A percentile compares a stretch with the other conserved stretches of the same genome.
These are phyloP conservation scores for Apiotrichum gamsii DNA, from an alignment of 1,284 basidiomycete species.

Conservation along the genomic window DNA sequence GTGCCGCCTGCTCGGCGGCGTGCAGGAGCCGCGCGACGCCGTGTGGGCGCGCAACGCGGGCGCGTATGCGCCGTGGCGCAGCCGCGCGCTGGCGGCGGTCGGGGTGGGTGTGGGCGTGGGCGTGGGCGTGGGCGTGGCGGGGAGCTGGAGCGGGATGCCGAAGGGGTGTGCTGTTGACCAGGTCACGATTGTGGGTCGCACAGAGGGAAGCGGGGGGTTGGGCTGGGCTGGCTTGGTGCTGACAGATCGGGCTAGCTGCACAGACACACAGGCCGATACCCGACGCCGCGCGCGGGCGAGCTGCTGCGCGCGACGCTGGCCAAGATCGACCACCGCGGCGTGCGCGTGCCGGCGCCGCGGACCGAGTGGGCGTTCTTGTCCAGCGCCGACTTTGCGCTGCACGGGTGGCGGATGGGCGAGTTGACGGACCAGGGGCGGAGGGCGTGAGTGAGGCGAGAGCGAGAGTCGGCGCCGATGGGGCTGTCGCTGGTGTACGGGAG, in stretches of 20 bases:
- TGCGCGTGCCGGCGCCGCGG: slow-evolving; percentile 32
- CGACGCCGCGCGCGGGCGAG: slow-evolving; percentile 54
- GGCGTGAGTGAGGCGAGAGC: too few relatives aligned
- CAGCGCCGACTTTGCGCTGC: slow-evolving; percentile 59
- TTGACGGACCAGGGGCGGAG: slow-evolving; percentile 63
- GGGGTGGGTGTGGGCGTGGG: too few relatives aligned
- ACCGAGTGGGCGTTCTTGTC: slow-evolving; percentile 57
- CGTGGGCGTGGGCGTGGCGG: too few relatives aligned
- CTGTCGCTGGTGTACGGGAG: too few relatives aligned
- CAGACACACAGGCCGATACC: slow-evolving; percentile 74
- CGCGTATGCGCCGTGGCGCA: slow-evolving; percentile 32
- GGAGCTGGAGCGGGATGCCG: too few relatives aligned
- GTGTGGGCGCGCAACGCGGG: slow-evolving; percentile 34
- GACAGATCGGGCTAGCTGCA: slow-evolving; percentile 56
- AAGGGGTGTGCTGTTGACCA: slow-evolving; percentile 40
- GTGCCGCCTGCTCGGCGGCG: slow-evolving; percentile 26
- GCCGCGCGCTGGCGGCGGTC: slow-evolving; percentile 20
- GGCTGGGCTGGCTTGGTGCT: too few relatives aligned
- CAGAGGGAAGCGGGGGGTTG: too few relatives aligned
- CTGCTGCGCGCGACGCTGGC: slow-evolving; percentile 51
- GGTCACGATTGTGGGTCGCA: slow-evolving; percentile 39
- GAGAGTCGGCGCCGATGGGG: too few relatives aligned
- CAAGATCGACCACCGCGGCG: slow-evolving; percentile 47
- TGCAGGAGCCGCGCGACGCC: slow-evolving; percentile 16
- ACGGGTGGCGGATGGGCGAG: slow-evolving; percentile 50